These are phyloP conservation scores for Desmodesmus armatus DNA, from an alignment of 139 green algal species.

Conservation along the genomic window DNA sequence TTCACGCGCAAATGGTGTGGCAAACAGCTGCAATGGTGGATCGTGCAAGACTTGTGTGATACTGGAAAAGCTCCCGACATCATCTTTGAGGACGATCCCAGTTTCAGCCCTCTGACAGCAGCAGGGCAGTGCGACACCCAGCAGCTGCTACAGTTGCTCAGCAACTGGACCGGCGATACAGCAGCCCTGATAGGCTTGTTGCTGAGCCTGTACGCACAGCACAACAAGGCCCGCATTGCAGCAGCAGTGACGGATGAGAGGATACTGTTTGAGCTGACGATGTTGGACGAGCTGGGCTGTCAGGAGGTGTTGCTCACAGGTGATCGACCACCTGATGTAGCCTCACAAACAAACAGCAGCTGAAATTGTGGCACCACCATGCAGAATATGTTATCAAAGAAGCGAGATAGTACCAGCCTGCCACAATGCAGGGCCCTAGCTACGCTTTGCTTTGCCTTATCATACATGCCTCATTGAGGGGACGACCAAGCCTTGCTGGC, in stretches of 20 bases:
- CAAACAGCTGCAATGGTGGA: slow-evolving; percentile 8
- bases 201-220: not conserved
- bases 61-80: not conserved
- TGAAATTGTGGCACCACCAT: too few species aligned
- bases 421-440: too few species aligned
- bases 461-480: too few species aligned
- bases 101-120: not conserved
- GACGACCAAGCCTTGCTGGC: too few species aligned
- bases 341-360: too few species aligned
- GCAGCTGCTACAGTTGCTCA: not conserved
- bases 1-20: slow-evolving; percentile 1
- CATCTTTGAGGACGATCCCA: slow-evolving; percentile 15
- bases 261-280: slow-evolving; percentile 32
- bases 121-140: too few species aligned
- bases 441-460: too few species aligned
- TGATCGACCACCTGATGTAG: too few species aligned
- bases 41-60: slow-evolving; percentile 2
- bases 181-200: not conserved
- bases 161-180: not conserved
- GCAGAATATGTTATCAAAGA: too few species aligned
- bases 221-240: slow-evolving; percentile 10
- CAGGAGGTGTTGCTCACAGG: slow-evolving; percentile 33
- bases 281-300: slow-evolving; percentile 37
- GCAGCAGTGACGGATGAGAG: slow-evolving; percentile 19
- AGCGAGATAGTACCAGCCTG: too few species aligned